Conservation (phyloP, 495 filamentous ascomycete genomes). For the Aspergillus bridgeri region DNA sequence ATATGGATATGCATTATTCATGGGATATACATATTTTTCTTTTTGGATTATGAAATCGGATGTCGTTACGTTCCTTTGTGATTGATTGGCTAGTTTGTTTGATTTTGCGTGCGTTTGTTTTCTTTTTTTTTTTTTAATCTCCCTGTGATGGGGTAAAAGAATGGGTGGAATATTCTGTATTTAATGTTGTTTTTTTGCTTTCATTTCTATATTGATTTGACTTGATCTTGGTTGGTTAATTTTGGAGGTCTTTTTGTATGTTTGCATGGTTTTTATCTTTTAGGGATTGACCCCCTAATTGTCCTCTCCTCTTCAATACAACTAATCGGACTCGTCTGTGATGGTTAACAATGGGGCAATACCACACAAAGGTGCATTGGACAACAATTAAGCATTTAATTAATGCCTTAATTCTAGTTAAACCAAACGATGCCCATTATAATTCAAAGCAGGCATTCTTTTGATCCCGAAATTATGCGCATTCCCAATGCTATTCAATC, state of each 20-base stretch:
- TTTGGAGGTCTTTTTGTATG: neutral
- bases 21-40: neutral
- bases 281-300: too few species aligned
- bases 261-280: neutral
- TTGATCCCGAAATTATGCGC: constrained; percentile 3
- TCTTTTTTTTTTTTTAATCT: neutral
- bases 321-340: neutral
- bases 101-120: neutral
- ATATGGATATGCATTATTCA: neutral
- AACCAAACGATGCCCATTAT: neutral
- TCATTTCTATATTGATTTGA: neutral
- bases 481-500: constrained; percentile 5
- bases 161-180: neutral
- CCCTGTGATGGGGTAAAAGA: neutral
- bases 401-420: neutral
- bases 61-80: constrained; percentile 11
- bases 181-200: neutral
- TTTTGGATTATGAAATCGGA: constrained; percentile 9
- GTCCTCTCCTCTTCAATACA: neutral
- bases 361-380: neutral
- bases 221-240: neutral
- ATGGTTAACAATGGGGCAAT: neutral
- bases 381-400: neutral
- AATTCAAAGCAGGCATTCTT: neutral
- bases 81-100: constrained; percentile 1